Evolutionary conservation across 768 basidiomycete species (phyloP), one percentile per base, ranked within the genome.

Genomic region (Termitomyces sp.): DNA sequence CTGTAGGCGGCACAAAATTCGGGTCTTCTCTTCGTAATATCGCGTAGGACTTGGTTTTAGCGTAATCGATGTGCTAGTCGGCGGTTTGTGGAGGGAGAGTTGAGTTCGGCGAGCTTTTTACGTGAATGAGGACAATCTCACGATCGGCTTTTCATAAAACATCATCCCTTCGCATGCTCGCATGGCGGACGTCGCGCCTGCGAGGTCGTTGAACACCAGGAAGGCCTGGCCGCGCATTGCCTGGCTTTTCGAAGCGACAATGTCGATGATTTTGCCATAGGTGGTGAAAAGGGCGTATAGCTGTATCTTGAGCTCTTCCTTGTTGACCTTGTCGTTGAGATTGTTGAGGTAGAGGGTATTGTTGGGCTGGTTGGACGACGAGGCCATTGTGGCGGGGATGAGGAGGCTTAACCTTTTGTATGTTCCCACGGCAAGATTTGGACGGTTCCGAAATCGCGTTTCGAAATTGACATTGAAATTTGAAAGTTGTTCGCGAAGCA

Each of bases 211-310:
- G 74, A 97, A 98, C 65, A 96, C 94, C 67, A 98, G 86, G 73
- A 97, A 98, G 1, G 96, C 96, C 73, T 97, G 94, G 22, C 94
- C 95, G 62, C 88, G 83, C 87, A 91, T 92, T 72, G 87, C 90
- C 58, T 83, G 75, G 68, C 79, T 83, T 72, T 96, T 94, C 26
- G 88, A 85, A 24, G 95, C 94, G 58, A 98, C 83, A 58, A 98
- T 85, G 70, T 98, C 96, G 77, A 98, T 84, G 58, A 98, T 78
- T 70, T 87, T 90, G 70, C 96, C 96, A 74, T 97, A 91, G 45
- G 94, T 90, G 8, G 89, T 88, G 77, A 98, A 98, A 50, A 98
- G 83, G 28, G 88, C 86, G 68, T 86, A 92, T 1, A 98, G 79
- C 74, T 93, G 90, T 10, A 75, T 73, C 48, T 85, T 83, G 20